Conservation (phyloP, 768 basidiomycete genomes). For the Amanita rimosa region DNA sequence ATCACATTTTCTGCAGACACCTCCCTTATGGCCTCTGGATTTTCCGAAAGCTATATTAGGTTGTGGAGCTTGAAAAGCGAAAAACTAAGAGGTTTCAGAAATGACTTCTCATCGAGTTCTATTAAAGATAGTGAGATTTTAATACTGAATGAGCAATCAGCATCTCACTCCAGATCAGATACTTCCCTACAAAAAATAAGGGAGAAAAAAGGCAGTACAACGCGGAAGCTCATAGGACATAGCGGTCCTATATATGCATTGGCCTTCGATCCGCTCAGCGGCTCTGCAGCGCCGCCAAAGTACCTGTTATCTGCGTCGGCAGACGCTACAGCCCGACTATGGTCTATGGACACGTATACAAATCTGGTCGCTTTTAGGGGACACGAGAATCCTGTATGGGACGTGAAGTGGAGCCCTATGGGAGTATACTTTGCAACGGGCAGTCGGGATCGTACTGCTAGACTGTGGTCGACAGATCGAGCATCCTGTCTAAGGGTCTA, state of each 20-base stretch:
- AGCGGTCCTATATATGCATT: conserved; percentile 94
- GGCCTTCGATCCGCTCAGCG: conserved; percentile 84
- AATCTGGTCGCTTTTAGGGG: conserved; percentile 92
- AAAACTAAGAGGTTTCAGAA: conserved; percentile 65
- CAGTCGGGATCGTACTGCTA: conserved; percentile 87
- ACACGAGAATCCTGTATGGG: conserved; percentile 97
- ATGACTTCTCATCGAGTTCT: conserved; percentile 57
- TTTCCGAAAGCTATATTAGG: conserved; percentile 90
- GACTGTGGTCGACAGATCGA: conserved; percentile 94
- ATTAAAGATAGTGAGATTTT: conserved; percentile 56
- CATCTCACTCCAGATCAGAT: conserved; percentile 24
- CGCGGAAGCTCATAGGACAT: conserved; percentile 94
- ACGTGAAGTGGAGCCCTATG: conserved; percentile 97
- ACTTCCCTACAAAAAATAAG: conserved; percentile 50
- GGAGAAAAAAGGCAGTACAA: conserved; percentile 74
- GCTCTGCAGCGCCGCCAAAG: conserved; percentile 76
- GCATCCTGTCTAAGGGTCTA: conserved; percentile 81
- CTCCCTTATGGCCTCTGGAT: conserved; percentile 88
- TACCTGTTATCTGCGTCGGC: conserved; percentile 89
- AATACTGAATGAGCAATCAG: neutral
- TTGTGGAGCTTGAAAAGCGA: conserved; percentile 94
- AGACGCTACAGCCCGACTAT: conserved; percentile 82
- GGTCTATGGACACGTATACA: conserved; percentile 92
- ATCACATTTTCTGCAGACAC: conserved; percentile 86
- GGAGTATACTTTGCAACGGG: conserved; percentile 98